Conservation (phyloP, 495 filamentous ascomycete genomes). For the Penicillium lagena region DNA sequence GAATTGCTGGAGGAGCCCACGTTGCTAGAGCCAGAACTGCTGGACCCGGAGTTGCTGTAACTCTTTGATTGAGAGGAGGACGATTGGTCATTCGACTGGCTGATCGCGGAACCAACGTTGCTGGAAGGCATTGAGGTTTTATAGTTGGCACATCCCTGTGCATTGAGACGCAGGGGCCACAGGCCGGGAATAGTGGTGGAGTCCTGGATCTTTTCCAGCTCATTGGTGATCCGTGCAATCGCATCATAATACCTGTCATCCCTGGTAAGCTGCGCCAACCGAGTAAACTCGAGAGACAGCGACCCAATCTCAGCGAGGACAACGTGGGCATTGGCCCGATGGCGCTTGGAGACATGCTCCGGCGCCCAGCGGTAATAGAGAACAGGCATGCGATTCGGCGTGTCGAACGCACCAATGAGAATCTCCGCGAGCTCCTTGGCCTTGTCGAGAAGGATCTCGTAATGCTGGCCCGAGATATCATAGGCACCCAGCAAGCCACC, state of each 20-base stretch:
- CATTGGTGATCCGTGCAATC: slow-evolving; percentile 83
- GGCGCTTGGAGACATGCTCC: slow-evolving; percentile 55
- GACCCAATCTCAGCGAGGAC: slow-evolving; percentile 84
- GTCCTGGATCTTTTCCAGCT: slow-evolving; percentile 72
- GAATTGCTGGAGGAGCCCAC: too few species aligned
- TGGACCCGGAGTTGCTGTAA: too few species aligned
- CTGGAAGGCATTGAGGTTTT: neutral
- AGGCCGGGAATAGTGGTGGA: slow-evolving; percentile 72
- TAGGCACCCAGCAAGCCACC: slow-evolving; percentile 79
- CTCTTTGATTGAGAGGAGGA: too few species aligned
- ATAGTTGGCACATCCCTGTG: slow-evolving; percentile 54
- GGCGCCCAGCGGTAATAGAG: slow-evolving; percentile 84
- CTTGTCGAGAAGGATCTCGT: slow-evolving; percentile 71
- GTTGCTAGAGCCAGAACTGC: too few species aligned
- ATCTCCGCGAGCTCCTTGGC: slow-evolving; percentile 84
- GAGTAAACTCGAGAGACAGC: slow-evolving; percentile 90
- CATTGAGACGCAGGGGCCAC: slow-evolving; percentile 79
- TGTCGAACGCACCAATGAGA: slow-evolving; percentile 89
- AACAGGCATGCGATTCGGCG: slow-evolving; percentile 90
- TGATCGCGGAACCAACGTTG: too few species aligned
- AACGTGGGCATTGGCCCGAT: slow-evolving; percentile 55
- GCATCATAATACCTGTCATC: slow-evolving; percentile 91
- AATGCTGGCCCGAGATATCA: slow-evolving; percentile 66
- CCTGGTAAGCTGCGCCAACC: slow-evolving; percentile 84
- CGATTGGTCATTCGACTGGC: too few species aligned